A percentile compares a stretch with the other conserved stretches of the same genome.
These are phyloP conservation scores for Neolentinus lepideus DNA, from an alignment of 1,284 basidiomycete species.

Conservation along the genomic window DNA sequence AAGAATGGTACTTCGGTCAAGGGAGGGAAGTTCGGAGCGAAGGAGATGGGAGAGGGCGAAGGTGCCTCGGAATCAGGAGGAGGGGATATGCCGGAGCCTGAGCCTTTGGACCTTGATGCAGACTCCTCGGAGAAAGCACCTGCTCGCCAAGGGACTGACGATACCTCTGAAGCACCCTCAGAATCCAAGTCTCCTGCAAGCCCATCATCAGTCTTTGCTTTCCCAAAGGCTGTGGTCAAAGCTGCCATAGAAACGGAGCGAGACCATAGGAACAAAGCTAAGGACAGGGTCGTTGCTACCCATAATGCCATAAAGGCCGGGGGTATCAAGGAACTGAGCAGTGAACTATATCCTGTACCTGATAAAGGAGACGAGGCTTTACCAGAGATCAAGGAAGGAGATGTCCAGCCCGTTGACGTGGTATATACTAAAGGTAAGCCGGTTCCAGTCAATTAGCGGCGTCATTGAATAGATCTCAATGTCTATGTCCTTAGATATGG, in stretches of 20 bases:
- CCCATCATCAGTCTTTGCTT: constrained; percentile 4
- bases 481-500: constrained; percentile 37
- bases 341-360: background rate
- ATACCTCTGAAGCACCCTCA: background rate
- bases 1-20: constrained; percentile 13
- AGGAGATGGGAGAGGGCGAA: constrained; percentile 23
- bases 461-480: background rate
- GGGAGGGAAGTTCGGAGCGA: constrained; percentile 37
- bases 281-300: constrained; percentile 18
- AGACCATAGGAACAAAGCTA: constrained; percentile 18
- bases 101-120: constrained; percentile 60
- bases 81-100: constrained; percentile 40
- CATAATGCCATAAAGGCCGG: constrained; percentile 13
- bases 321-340: background rate
- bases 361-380: constrained; percentile 46
- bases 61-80: constrained; percentile 6
- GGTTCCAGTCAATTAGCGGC: constrained; percentile 3
- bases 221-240: constrained; percentile 23
- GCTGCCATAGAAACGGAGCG: constrained; percentile 23
- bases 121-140: background rate
- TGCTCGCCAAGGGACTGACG: background rate
- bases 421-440: constrained; percentile 60
- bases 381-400: constrained; percentile 34
- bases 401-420: constrained; percentile 54
- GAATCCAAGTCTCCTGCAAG: background rate